Evolutionary conservation across 2,329 filamentous ascomycete genomes (phyloP), one percentile per base, ranked within the genome.

Genomic region (Aureobasidium subglaciale): DNA sequence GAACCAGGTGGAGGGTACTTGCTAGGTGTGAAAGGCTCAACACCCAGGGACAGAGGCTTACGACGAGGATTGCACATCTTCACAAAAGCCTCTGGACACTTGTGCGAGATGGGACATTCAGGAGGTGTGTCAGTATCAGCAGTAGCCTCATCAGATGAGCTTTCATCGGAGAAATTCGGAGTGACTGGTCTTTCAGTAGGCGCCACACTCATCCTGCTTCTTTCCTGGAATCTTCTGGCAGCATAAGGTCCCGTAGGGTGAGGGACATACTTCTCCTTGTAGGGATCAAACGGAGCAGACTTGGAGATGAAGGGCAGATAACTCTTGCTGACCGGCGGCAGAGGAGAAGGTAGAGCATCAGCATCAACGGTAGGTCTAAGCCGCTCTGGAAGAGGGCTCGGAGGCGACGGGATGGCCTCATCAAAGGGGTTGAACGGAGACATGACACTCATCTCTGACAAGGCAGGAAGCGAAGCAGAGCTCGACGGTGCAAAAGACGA

Each of bases 391-490:
- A 49, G n/a, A 20, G 32, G 22, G 13, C 24, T 50, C 7, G 15
- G 3, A 24, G 34, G 34, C 5, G 34, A 40, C 1, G 46, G 10
- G 4, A 22, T 11, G 1, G 22, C 9, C 24, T 50, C 34, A 18
- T 50, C 46, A 30, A 50, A 50, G 6, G 24, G 46, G 25, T 50
- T 50, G 24, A 50, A 50, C 1, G n/a, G n/a, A 40, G 34, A 29
- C 24, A 27, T 25, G 22, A 32, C 1, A 22, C 35, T 40, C 5
- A 40, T 29, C 25, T 35, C 24, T 3, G 34, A 34, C 24, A 50
- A 16, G 6, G 25, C 15, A 22, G 24, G 46, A 5, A 7, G 11
- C 15, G 13, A 20, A 11, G 5, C 11, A 2, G 20, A 41, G 0
- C 15, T 20, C 15, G 41, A 43, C 4, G n/a, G 9, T 3, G 16